These are phyloP conservation scores for Aspergillus luchuensis DNA, from an alignment of 2,329 filamentous ascomycete species.

Conservation along the genomic window DNA sequence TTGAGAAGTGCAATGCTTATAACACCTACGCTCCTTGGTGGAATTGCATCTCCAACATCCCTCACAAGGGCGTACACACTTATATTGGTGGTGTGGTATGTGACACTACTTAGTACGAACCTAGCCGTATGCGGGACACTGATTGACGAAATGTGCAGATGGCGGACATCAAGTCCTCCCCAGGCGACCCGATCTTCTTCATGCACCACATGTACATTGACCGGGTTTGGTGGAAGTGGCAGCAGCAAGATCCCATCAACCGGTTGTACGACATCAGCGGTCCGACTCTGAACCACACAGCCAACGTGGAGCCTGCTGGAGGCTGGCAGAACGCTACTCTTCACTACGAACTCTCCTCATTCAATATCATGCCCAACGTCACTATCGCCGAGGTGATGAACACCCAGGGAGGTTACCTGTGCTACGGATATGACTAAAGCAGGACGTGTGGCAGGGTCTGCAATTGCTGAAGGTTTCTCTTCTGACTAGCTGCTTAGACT, in stretches of 20 bases:
- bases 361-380: constrained; percentile 10
- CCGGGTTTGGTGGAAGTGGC: constrained; percentile 13
- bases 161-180: constrained; percentile 14
- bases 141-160: neutral
- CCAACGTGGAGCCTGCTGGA: constrained; percentile 10
- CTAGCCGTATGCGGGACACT: too few relatives aligned
- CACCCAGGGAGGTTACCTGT: constrained; percentile 13
- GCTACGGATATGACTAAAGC: constrained; percentile 6
- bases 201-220: constrained; percentile 16
- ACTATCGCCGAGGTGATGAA: constrained; percentile 14
- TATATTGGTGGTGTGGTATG: constrained; percentile 14
- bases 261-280: constrained; percentile 13
- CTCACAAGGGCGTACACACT: constrained; percentile 15
- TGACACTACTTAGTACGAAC: neutral
- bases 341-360: constrained; percentile 9
- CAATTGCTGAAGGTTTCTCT: too few relatives aligned
- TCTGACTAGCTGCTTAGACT: too few relatives aligned
- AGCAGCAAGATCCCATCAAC: constrained; percentile 9
- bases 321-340: constrained; percentile 13
- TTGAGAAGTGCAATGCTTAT: constrained; percentile 7
- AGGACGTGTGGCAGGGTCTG: neutral
- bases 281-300: constrained; percentile 10
- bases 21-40: constrained; percentile 13
- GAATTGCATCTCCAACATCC: constrained; percentile 13
- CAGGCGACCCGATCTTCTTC: constrained; percentile 14